Evolutionary conservation across 75 land plant species (phyloP), one percentile per base, ranked within the genome.

Genomic region (Selaginella tamariscina): DNA sequence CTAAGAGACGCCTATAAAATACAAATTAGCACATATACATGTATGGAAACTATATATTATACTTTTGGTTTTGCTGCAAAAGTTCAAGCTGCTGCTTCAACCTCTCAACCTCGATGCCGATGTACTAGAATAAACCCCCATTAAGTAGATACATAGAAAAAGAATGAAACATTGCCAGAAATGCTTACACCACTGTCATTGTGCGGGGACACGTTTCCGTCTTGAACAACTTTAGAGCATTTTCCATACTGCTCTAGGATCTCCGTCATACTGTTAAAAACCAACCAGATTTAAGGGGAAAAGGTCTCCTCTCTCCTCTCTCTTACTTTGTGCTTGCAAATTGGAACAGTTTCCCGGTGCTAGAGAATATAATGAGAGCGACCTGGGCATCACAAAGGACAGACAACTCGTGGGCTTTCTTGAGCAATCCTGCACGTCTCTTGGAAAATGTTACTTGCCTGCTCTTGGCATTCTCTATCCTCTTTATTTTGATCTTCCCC

Each of bases 391-490:
- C n/a, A n/a, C n/a, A n/a, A n/a, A n/a, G n/a, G n/a, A n/a, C n/a
- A n/a, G n/a, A n/a, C n/a, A n/a, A n/a, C n/a, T n/a, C n/a, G n/a
- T n/a, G n/a, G n/a, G n/a, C n/a, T n/a, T n/a, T n/a, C n/a, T n/a
- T n/a, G n/a, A n/a, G n/a, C n/a, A n/a, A n/a, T n/a, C n/a, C n/a
- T n/a, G n/a, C n/a, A n/a, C n/a, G n/a, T n/a, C n/a, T n/a, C n/a
- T n/a, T 72, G 22, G 74, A 72, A 63, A 72, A 72, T 23, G 74
- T 72, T 27, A 72, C 74, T 56, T 72, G 74, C 56, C 74, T 27
- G 32, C 74, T 72, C 27, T 68, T 72, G 24, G 74, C 65, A 72
- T 72, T 72, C 74, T 72, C 74, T 26, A 72, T 72, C 71, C 62
- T 65, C 74, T 72, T 72, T 27, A 72, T 72, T 44, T 72, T n/a